Evolutionary conservation across 2,329 filamentous ascomycete genomes (phyloP).

Genomic region (Sporothrix euskadiensis): DNA sequence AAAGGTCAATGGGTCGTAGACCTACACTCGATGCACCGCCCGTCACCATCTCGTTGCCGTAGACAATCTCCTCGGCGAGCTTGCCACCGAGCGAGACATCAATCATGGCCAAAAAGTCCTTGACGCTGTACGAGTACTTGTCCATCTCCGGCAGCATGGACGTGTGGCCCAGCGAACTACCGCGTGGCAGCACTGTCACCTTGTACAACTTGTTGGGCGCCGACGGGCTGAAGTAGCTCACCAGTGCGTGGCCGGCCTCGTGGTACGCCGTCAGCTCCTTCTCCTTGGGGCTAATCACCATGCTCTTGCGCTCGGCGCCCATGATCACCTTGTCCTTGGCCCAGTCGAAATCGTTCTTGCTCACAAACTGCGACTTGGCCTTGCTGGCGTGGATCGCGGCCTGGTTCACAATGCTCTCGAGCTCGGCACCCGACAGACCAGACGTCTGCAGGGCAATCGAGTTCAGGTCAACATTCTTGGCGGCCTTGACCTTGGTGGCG

Average conservation of each 20-base stretch:
- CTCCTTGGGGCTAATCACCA: conserved; percentile 88
- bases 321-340: conserved; percentile 98
- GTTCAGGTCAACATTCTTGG: conserved; percentile 76
- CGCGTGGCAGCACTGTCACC: conserved; percentile 92
- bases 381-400: conserved; percentile 94
- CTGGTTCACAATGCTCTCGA: conserved; percentile 96
- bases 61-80: conserved; percentile 82
- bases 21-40: conserved; percentile 79
- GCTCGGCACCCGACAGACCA: conserved; percentile 90
- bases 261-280: conserved; percentile 97
- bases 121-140: conserved; percentile 84
- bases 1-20: conserved; percentile 30
- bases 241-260: conserved; percentile 92
- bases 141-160: conserved; percentile 88
- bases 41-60: conserved; percentile 86
- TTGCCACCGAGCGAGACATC: conserved; percentile 79
- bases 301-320: conserved; percentile 87
- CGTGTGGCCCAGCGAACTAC: conserved; percentile 81
- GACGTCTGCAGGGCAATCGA: conserved; percentile 83
- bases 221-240: conserved; percentile 76
- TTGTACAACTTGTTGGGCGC: conserved; percentile 84
- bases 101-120: conserved; percentile 68
- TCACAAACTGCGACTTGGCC: conserved; percentile 72
- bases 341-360: conserved; percentile 86
- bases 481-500: conserved; percentile 83